phyloP scores from a whole-genome alignment of 768 basidiomycete species.

The Podaxis rugospora region DNA sequence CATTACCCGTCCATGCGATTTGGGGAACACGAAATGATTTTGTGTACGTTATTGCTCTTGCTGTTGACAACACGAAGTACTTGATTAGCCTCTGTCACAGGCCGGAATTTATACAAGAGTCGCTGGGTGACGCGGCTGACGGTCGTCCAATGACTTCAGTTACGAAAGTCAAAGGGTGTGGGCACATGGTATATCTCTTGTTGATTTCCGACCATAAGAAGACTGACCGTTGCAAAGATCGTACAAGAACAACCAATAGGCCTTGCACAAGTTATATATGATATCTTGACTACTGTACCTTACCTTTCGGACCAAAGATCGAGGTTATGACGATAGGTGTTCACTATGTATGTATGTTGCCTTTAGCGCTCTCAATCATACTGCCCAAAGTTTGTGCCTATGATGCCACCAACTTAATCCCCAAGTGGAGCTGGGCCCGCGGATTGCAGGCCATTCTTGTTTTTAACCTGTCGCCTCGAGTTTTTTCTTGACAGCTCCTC shows the following conservation, averaged over 20 bases:
- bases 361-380: not conserved
- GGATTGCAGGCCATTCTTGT: too few relatives aligned
- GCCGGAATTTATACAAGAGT: constrained; percentile 39
- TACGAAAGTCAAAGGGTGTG: constrained; percentile 35
- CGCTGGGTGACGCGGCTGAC: constrained; percentile 33
- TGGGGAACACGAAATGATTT: constrained; percentile 42
- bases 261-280: constrained; percentile 30
- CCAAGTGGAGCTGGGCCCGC: too few relatives aligned
- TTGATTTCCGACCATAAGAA: not conserved
- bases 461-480: too few relatives aligned
- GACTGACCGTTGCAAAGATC: constrained; percentile 22
- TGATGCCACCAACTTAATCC: too few relatives aligned
- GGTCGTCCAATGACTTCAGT: constrained; percentile 40
- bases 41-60: constrained; percentile 27
- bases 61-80: not conserved
- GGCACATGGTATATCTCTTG: constrained; percentile 38
- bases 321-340: constrained; percentile 14
- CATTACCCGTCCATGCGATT: constrained; percentile 41
- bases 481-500: too few relatives aligned
- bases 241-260: constrained; percentile 41
- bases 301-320: constrained; percentile 10
- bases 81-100: constrained; percentile 19
- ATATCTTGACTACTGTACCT: constrained; percentile 27
- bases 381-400: too few relatives aligned
- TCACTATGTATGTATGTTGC: not conserved